A percentile compares a stretch with the other conserved stretches of the same genome.
phyloP scores from a whole-genome alignment of 2,329 filamentous ascomycete genomes.

The Sclerotinia borealis region DNA sequence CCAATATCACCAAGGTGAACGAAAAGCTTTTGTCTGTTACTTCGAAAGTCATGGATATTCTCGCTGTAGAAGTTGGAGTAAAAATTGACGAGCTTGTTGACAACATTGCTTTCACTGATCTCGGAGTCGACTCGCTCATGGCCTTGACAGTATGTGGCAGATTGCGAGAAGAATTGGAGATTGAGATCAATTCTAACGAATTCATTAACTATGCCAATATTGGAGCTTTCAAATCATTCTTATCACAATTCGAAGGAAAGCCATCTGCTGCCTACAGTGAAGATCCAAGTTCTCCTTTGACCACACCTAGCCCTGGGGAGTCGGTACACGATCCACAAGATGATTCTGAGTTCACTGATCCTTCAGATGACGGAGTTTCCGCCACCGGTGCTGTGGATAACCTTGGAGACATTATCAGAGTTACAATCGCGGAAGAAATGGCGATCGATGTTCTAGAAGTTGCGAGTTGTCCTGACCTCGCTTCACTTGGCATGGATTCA shows the following conservation, averaged over 20 bases:
- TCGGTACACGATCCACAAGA: conserved; percentile 10
- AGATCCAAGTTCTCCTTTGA: conserved; percentile 7
- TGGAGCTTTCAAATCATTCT: conserved; percentile 40
- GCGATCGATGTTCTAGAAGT: conserved; percentile 62
- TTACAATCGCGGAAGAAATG: conserved; percentile 66
- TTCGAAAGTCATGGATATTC: conserved; percentile 42
- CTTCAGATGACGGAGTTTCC: conserved; percentile 46
- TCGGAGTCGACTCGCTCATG: conserved; percentile 55
- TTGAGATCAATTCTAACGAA: conserved; percentile 39
- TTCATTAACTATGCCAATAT: conserved; percentile 45
- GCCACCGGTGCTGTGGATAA: conserved; percentile 43
- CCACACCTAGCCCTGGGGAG: conserved; percentile 1
- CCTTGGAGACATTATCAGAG: conserved; percentile 50
- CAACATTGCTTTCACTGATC: conserved; percentile 50
- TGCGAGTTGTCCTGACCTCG: conserved; percentile 46
- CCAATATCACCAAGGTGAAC: conserved; percentile 23
- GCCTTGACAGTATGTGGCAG: conserved; percentile 51
- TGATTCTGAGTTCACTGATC: conserved; percentile 34
- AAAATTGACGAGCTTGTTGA: conserved; percentile 42
- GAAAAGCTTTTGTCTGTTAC: conserved; percentile 30
- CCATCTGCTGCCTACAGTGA: conserved; percentile 11
- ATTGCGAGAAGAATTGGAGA: conserved; percentile 51
- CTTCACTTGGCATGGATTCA: conserved; percentile 54
- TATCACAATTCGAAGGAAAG: conserved; percentile 36
- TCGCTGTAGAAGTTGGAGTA: conserved; percentile 50